Conservation (phyloP, 2,329 filamentous ascomycete genomes). For the Colletotrichum spinosum region DNA sequence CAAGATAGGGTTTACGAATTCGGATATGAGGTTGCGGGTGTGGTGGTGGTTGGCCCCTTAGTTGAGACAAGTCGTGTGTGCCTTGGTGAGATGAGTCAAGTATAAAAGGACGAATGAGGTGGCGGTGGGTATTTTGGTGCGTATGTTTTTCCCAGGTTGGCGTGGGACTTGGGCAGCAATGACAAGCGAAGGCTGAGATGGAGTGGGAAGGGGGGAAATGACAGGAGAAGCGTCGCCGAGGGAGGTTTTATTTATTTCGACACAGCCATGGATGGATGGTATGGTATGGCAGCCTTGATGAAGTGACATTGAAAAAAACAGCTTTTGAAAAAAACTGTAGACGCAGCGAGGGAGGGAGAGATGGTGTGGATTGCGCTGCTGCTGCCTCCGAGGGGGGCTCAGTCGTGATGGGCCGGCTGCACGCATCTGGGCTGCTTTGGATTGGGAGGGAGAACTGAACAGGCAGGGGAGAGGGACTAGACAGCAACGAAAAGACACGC, state of each 20-base stretch:
- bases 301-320: slow-evolving; percentile 11
- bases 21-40: slow-evolving; percentile 19
- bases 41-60: slow-evolving; percentile 27
- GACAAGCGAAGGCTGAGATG: slow-evolving; percentile 18
- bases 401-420: slow-evolving; percentile 12
- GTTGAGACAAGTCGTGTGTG: slow-evolving; percentile 33
- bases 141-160: slow-evolving; percentile 16
- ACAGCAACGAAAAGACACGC: slow-evolving; percentile 31
- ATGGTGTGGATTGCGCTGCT: slow-evolving; percentile 34
- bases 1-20: slow-evolving; percentile 21
- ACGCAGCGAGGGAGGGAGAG: slow-evolving; percentile 21
- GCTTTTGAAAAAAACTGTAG: neutral
- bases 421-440: no score
- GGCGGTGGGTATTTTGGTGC: slow-evolving; percentile 29
- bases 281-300: slow-evolving; percentile 11
- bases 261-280: slow-evolving; percentile 17
- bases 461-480: slow-evolving; percentile 17
- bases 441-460: slow-evolving; percentile 23
- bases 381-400: slow-evolving; percentile 32
- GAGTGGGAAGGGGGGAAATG: slow-evolving; percentile 20
- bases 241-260: slow-evolving; percentile 35
- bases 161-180: slow-evolving; percentile 23
- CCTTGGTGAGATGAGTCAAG: slow-evolving; percentile 35
- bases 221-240: slow-evolving; percentile 23
- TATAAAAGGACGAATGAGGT: slow-evolving; percentile 35